Conservation (phyloP, 352 stramenopile genomes). For the Phytopythium mirpurense region DNA sequence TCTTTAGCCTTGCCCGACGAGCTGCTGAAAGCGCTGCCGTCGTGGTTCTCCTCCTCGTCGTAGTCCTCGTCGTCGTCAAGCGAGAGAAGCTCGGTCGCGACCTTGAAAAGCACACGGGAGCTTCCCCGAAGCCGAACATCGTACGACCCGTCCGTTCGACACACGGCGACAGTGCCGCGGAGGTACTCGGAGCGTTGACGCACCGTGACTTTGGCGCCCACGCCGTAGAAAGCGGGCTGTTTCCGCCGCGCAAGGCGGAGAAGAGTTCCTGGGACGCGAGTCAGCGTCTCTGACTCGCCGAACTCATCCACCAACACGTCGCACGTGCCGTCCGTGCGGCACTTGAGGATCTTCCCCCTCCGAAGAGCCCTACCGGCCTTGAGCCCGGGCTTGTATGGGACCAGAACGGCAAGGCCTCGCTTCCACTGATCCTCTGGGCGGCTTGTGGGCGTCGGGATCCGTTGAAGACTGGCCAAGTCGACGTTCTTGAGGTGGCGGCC, state of each 20-base stretch:
- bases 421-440: slow-evolving; percentile 8
- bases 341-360: slow-evolving; percentile 41
- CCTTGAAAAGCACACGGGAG: slow-evolving; percentile 22
- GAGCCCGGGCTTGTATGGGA: slow-evolving; percentile 44
- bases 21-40: too few species aligned
- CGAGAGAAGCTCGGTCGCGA: slow-evolving; percentile 39
- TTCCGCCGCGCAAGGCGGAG: slow-evolving; percentile 12
- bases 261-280: slow-evolving; percentile 23
- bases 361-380: slow-evolving; percentile 23
- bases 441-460: background rate
- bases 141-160: slow-evolving; percentile 46
- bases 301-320: slow-evolving; percentile 55
- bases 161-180: slow-evolving; percentile 31
- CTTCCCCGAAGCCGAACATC: slow-evolving; percentile 31
- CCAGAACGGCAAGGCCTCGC: slow-evolving; percentile 25
- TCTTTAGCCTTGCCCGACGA: background rate
- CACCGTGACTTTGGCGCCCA: slow-evolving; percentile 42
- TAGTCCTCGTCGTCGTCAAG: slow-evolving; percentile 35
- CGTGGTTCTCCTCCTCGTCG: slow-evolving; percentile 13
- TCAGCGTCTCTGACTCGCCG: slow-evolving; percentile 31
- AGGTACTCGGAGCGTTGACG: slow-evolving; percentile 50
- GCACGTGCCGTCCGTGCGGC: slow-evolving; percentile 52
- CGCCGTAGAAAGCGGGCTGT: slow-evolving; percentile 27
- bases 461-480: slow-evolving; percentile 34
- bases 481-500: slow-evolving; percentile 54